A percentile compares a stretch with the other conserved stretches of the same genome.
These are phyloP conservation scores for Umbelopsis ramanniana DNA, from an alignment of 192 early-diverging fungal genomes.

Conservation along the genomic window DNA sequence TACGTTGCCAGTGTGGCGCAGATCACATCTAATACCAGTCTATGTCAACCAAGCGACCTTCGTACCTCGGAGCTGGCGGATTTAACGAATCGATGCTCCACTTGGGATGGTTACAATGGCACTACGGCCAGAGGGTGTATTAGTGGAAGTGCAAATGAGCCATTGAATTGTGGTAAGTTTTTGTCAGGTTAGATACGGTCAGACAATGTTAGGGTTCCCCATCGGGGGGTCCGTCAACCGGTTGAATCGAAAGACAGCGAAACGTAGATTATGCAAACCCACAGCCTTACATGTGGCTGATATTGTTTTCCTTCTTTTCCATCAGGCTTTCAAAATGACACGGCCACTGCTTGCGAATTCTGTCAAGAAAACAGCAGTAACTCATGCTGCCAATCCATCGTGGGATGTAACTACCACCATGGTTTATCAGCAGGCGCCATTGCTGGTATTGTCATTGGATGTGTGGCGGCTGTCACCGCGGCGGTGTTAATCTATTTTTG, in stretches of 20 bases:
- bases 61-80: constrained; percentile 11
- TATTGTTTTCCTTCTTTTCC: background rate
- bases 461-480: background rate
- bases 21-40: constrained; percentile 19
- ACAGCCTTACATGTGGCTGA: constrained; percentile 8
- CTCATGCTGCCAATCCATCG: constrained; percentile 31
- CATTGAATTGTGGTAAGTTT: constrained; percentile 40
- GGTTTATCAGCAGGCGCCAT: constrained; percentile 33
- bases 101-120: constrained; percentile 40
- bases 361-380: constrained; percentile 26
- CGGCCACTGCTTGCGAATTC: constrained; percentile 23
- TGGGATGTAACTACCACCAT: constrained; percentile 6
- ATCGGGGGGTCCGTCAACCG: no score
- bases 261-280: no score
- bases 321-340: constrained; percentile 32
- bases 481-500: constrained; percentile 18
- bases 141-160: constrained; percentile 37
- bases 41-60: constrained; percentile 24
- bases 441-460: constrained; percentile 33
- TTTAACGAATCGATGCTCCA: constrained; percentile 22
- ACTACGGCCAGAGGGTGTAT: constrained; percentile 30
- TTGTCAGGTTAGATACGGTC: background rate
- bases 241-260: no score
- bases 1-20: constrained; percentile 33
- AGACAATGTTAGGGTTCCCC: background rate